These are phyloP conservation scores for Schoenoplectus tabernaemontani DNA, from an alignment of 202 grass and related monocot species.

Conservation along the genomic window DNA sequence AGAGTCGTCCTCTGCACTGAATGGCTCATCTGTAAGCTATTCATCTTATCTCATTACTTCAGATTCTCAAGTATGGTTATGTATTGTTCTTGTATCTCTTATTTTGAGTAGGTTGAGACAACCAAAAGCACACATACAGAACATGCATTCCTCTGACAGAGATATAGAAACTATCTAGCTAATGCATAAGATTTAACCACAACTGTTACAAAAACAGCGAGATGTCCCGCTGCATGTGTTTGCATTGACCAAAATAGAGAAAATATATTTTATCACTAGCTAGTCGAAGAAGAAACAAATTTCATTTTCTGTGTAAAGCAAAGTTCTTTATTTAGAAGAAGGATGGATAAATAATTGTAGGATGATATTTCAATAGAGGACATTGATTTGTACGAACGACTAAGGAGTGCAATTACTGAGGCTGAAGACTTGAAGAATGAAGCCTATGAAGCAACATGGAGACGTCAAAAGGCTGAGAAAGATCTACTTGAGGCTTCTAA, in stretches of 20 bases:
- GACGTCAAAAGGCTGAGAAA: constrained; percentile 67
- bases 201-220: background rate
- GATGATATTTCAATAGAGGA: constrained; percentile 30
- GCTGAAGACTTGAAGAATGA: constrained; percentile 41
- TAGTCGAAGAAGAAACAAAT: background rate
- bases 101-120: background rate
- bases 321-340: background rate
- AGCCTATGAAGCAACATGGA: constrained; percentile 51
- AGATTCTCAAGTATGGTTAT: background rate
- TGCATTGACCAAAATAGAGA: background rate
- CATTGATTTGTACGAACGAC: constrained; percentile 27
- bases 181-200: background rate
- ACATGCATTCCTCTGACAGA: background rate
- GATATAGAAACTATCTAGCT: background rate
- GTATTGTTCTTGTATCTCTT: background rate
- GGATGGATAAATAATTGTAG: constrained; percentile 18
- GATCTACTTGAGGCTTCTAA: constrained; percentile 38
- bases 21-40: constrained; percentile 25
- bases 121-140: background rate
- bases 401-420: constrained; percentile 39
- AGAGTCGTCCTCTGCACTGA: background rate
- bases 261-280: background rate
- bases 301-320: background rate
- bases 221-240: background rate
- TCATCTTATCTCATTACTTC: background rate